phyloP scores from a whole-genome alignment of 352 stramenopile genomes.

The Phytophthora hibernalis region DNA sequence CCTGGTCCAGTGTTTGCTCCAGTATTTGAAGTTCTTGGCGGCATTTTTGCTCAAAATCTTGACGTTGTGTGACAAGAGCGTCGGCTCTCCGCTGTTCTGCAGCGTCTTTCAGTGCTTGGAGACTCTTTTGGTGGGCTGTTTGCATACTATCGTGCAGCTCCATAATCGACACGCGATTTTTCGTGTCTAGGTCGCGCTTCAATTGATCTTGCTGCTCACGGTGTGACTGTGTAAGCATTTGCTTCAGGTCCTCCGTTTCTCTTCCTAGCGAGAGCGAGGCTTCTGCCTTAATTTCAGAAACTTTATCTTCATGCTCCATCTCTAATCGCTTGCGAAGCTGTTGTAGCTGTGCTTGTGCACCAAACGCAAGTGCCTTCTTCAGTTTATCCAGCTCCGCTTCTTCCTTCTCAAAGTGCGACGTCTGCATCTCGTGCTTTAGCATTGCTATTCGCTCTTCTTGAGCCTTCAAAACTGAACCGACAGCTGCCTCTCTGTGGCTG shows the following conservation, averaged over 20 bases:
- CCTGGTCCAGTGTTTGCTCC: constrained; percentile 51
- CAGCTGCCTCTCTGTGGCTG: constrained; percentile 45
- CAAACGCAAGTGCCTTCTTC: constrained; percentile 61
- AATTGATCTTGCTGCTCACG: constrained; percentile 47
- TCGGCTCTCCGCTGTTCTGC: constrained; percentile 32
- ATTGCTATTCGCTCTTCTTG: constrained; percentile 56
- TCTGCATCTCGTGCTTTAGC: constrained; percentile 54
- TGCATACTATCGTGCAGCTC: constrained; percentile 65
- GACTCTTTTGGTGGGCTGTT: constrained; percentile 25
- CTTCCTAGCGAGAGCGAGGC: constrained; percentile 40
- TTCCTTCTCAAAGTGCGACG: constrained; percentile 47
- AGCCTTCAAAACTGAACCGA: constrained; percentile 40
- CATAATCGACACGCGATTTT: constrained; percentile 53
- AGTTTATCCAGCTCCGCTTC: constrained; percentile 62
- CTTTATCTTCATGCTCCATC: constrained; percentile 44
- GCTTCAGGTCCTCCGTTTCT: constrained; percentile 49
- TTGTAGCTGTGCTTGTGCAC: constrained; percentile 67
- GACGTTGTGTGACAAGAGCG: constrained; percentile 26
- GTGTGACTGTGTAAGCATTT: constrained; percentile 49
- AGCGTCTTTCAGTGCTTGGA: constrained; percentile 35
- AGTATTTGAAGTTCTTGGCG: constrained; percentile 42
- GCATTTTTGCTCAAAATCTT: constrained; percentile 44
- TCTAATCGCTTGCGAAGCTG: constrained; percentile 58
- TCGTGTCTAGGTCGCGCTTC: constrained; percentile 48
- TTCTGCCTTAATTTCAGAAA: constrained; percentile 35